phyloP scores from a whole-genome alignment of 2,329 filamentous ascomycete species.

The Ophiostoma pallidulum region DNA sequence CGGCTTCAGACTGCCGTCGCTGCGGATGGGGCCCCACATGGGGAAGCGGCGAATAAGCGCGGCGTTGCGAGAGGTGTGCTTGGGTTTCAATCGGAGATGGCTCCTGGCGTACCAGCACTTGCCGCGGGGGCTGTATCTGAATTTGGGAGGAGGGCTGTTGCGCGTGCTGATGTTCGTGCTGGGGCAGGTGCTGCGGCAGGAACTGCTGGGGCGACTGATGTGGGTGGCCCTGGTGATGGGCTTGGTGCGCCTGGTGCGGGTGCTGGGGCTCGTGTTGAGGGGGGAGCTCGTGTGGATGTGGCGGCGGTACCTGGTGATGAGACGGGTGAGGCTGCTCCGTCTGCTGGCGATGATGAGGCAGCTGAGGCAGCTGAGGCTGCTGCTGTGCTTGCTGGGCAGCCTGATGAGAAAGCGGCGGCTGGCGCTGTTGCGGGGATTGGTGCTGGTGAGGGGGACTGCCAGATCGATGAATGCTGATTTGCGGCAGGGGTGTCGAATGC shows the following conservation, averaged over 20 bases:
- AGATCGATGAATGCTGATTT: conserved; percentile 45
- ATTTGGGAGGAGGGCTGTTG: background rate
- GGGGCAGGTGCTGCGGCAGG: conserved; percentile 17
- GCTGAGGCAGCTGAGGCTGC: conserved; percentile 7
- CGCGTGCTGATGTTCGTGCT: conserved; percentile 16
- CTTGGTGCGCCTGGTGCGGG: background rate
- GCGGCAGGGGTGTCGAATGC: conserved; percentile 41
- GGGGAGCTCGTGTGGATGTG: background rate
- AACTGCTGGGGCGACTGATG: conserved; percentile 5
- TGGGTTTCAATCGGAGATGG: conserved; percentile 1
- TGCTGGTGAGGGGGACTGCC: conserved; percentile 37
- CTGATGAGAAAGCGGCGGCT: too few relatives aligned
- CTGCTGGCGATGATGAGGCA: conserved; percentile 1
- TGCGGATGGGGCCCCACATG: background rate
- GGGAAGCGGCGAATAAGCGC: conserved; percentile 3
- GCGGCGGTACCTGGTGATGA: conserved; percentile 1
- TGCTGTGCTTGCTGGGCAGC: conserved; percentile 22
- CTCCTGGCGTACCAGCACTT: background rate
- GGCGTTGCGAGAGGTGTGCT: background rate
- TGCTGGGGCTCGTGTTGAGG: conserved; percentile 2
- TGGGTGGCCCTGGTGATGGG: background rate
- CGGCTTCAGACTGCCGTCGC: background rate
- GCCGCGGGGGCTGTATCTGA: background rate
- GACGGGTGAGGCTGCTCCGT: background rate
- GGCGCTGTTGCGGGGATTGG: conserved; percentile 27